These are phyloP conservation scores for Naegleria lovaniensis DNA, from an alignment of 208 protist species.

Conservation along the genomic window DNA sequence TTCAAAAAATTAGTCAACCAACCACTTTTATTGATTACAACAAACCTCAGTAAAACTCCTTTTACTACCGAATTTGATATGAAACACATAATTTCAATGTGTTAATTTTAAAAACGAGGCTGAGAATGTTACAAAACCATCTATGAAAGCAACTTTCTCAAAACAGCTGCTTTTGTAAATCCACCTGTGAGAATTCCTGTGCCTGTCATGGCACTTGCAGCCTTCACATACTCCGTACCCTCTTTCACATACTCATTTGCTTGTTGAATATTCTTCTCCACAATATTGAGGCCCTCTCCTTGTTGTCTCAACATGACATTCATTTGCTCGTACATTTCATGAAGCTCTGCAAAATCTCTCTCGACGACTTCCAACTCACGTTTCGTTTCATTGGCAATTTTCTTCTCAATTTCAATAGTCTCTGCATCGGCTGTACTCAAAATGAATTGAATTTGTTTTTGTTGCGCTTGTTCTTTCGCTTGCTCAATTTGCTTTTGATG, in stretches of 20 bases:
- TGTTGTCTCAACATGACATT: neutral
- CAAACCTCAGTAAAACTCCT: too few relatives aligned
- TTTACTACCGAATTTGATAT: too few relatives aligned
- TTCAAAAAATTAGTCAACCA: too few relatives aligned
- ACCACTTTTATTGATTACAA: too few relatives aligned
- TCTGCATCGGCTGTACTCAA: neutral
- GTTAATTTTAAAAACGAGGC: too few relatives aligned
- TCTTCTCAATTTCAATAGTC: neutral
- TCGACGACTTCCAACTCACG: neutral
- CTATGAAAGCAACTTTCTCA: neutral
- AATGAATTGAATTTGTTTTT: neutral
- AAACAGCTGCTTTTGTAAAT: neutral
- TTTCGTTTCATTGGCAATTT: slow-evolving; percentile 3
- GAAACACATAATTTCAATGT: too few relatives aligned
- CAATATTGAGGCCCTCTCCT: neutral
- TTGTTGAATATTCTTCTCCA: neutral
- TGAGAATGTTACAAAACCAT: too few relatives aligned
- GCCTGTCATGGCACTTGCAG: neutral
- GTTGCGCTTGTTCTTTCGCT: neutral
- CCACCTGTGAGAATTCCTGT: neutral
- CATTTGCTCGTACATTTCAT: slow-evolving; percentile 5
- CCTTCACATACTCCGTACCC: neutral
- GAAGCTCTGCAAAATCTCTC: neutral
- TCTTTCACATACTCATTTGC: neutral
- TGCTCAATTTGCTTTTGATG: neutral